These are phyloP conservation scores for Salix arbutifolia DNA, from an alignment of 345 rosid species.

Conservation along the genomic window DNA sequence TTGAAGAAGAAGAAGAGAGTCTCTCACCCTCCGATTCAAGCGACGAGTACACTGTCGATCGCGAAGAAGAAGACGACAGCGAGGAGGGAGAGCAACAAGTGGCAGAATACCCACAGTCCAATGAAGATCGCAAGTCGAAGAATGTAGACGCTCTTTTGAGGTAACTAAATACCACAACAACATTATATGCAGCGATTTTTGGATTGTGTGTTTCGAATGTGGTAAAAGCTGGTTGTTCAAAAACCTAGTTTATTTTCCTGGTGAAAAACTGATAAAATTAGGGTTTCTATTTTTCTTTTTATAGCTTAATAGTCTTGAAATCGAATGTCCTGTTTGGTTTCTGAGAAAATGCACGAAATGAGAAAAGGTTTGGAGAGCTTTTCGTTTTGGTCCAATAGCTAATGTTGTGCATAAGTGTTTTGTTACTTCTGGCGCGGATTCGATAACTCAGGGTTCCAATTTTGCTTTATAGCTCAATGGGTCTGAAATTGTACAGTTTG, in stretches of 20 bases:
- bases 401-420: not conserved
- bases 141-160: slow-evolving; percentile 88
- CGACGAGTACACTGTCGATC: slow-evolving; percentile 39
- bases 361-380: not conserved
- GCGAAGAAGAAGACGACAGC: slow-evolving; percentile 21
- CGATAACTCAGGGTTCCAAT: not conserved
- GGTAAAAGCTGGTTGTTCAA: not conserved
- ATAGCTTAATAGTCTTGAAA: not conserved
- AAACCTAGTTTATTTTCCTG: not conserved
- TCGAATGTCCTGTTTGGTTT: not conserved
- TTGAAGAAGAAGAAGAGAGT: slow-evolving; percentile 33
- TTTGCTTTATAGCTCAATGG: not conserved
- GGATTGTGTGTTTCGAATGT: not conserved
- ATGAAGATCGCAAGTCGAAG: slow-evolving; percentile 69
- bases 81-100: slow-evolving; percentile 6
- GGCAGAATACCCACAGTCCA: slow-evolving; percentile 36
- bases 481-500: not conserved
- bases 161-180: slow-evolving; percentile 24
- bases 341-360: not conserved
- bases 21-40: slow-evolving; percentile 47
- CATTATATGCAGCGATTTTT: not conserved
- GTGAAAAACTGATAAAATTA: not conserved
- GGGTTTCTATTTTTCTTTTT: not conserved
- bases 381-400: not conserved
- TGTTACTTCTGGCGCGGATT: not conserved